Evolutionary conservation across 345 rosid species (phyloP), one percentile per base, ranked within the genome.

Genomic region (Pistacia vera): DNA sequence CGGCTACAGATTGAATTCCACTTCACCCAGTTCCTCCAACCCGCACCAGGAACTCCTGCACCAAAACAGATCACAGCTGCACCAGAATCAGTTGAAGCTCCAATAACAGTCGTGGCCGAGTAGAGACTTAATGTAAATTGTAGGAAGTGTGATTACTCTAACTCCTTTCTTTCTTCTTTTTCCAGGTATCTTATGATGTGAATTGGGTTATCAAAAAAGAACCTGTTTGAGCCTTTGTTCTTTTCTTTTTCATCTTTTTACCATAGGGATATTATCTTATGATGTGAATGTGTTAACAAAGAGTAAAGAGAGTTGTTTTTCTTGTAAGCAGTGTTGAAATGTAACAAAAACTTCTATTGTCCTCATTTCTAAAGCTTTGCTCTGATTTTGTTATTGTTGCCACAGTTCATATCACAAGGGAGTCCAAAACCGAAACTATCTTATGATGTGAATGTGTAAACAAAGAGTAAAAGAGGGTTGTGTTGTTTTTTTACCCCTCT

Each of bases 1-100:
- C 88, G 95, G 49, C 86, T 96, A 68, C 99, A 96, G 82, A 88
- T 96, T 2, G 99, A 96, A 78, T 86, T 96, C 81, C 97, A 96
- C 74, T 93, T 88, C 82, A 90, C 98, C 0, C 86, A 78, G 80
- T 75, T 80, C 66, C 62, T 73, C 14, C 82, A 79, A 22, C 80
- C 77, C 51, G 20, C 66, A 59, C 67, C 81, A 1, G 69, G 76
- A 72, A 52, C 74, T 67, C 77, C 72, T 8, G 77, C 81, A 30
- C 35, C 75, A 10, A 25, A 25, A 25, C 25, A 25, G 25, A 25
- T 25, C 25, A 25, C 25, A 25, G 25, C 72, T 8, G 77, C 81
- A 30, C 33, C 33, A 30, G 12, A 52, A 68, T 17, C 79, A 0
- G 73, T 73, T 18, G 80, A 80, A 70, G 82, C 73, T 67, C 77